Evolutionary conservation across 2,329 filamentous ascomycete genomes (phyloP).

Genomic region (Basipetospora chlamydospora): DNA sequence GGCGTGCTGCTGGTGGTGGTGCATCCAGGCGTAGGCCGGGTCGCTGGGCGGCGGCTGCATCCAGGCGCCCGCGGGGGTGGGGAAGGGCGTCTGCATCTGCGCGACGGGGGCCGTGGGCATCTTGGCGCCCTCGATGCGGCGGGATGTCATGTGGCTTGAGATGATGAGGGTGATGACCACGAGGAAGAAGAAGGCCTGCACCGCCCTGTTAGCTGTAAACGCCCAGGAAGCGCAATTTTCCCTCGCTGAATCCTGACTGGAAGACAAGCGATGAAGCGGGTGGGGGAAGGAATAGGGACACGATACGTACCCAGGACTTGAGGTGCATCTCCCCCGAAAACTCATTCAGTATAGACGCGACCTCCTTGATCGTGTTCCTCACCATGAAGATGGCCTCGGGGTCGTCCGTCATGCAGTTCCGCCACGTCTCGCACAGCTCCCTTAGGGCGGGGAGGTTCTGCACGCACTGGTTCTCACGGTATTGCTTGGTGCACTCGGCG

Average conservation of each 20-base stretch:
- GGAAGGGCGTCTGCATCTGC: background rate
- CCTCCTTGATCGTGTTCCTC: conserved; percentile 70
- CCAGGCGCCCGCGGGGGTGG: background rate
- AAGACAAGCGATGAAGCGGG: too few species aligned
- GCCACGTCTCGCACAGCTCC: conserved; percentile 64
- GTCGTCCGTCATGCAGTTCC: conserved; percentile 75
- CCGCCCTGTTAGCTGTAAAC: background rate
- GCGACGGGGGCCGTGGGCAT: background rate
- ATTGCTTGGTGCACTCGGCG: conserved; percentile 57
- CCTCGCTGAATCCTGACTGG: too few species aligned
- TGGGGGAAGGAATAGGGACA: background rate
- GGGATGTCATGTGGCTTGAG: conserved; percentile 29
- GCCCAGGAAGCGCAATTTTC: background rate
- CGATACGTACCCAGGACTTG: conserved; percentile 48
- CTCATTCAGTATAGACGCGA: conserved; percentile 85
- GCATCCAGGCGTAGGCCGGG: conserved; percentile 19
- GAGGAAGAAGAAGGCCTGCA: conserved; percentile 35
- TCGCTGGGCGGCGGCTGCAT: background rate
- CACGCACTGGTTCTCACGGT: conserved; percentile 60
- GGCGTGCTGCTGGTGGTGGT: too few species aligned
- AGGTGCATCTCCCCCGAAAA: conserved; percentile 84
- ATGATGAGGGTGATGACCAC: conserved; percentile 32
- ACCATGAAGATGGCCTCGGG: conserved; percentile 64
- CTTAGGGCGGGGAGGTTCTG: conserved; percentile 57
- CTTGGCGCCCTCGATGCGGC: background rate